phyloP scores from a whole-genome alignment of 2,329 filamentous ascomycete genomes.

The Trichophyton simii region DNA sequence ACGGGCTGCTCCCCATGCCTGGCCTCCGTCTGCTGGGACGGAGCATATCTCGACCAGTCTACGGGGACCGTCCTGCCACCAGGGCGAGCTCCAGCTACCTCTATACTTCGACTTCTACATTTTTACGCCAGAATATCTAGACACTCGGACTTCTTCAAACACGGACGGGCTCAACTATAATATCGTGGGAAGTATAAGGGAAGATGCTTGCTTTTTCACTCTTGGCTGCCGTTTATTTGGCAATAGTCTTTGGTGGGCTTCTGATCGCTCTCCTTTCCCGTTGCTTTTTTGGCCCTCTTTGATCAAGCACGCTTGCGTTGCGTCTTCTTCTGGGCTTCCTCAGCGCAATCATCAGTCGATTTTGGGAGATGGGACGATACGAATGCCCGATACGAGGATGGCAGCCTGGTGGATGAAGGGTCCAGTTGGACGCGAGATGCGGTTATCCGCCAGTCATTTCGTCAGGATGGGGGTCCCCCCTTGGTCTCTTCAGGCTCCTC shows the following conservation, averaged over 20 bases:
- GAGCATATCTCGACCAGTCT: no score
- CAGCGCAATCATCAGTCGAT: not conserved
- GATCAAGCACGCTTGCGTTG: not conserved
- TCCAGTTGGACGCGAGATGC: not conserved
- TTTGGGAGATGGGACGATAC: not conserved
- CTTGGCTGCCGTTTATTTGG: conserved; percentile 1
- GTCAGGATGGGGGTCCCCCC: not conserved
- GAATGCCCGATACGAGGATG: not conserved
- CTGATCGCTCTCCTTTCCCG: not conserved
- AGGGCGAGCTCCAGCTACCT: not conserved
- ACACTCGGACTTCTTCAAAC: not conserved
- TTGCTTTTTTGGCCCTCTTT: not conserved
- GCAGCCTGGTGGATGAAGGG: not conserved
- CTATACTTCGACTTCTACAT: not conserved
- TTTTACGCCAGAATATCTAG: not conserved
- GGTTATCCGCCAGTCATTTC: not conserved
- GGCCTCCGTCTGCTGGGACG: no score
- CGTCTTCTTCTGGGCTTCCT: not conserved
- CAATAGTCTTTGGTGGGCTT: not conserved
- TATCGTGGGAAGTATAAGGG: not conserved
- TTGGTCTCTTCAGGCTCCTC: not conserved
- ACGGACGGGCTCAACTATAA: not conserved
- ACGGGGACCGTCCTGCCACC: no score
- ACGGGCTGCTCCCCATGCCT: no score
- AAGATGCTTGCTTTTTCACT: not conserved